Base-by-base conservation (phyloP, 2,329 filamentous ascomycete species). In the Tolypocladium tropicale region DNA sequence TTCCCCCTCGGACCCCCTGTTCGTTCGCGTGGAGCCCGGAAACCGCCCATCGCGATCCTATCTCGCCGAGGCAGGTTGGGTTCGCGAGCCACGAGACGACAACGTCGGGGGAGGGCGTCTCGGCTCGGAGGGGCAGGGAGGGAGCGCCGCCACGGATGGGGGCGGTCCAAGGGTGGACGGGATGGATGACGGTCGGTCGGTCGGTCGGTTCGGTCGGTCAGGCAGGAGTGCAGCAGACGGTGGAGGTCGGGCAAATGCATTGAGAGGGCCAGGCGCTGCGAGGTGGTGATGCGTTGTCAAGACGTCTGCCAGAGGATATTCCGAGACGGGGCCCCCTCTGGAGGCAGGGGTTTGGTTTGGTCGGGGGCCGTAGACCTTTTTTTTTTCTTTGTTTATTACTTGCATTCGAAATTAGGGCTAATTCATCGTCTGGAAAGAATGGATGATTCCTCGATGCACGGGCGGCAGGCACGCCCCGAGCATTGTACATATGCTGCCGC, bases 281-380 rank as follows among this genome's bases (percentile, higher is more conserved):
- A 39, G 39, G 53, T 55, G 71, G 67, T 75, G 75, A 78, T 78
- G 75, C 72, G 76, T 78, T 79, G 76, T 78, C 77, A 79, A 71
- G 65, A 67, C 64, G 61, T 65, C 59, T 59, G 61, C 69, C 67
- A 71, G 60, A 69, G 58, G 57, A 70, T 65, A 59, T 52, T 53
- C 64, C 66, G 65, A 68, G 53, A 59, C 36, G 57, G 46, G 46
- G 46, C 46, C n/a, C n/a, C n/a, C 10, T 21, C 46, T 7, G 28
- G 28, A 33, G 46, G 28, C 46, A 50, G 46, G 46, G 46, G 46
- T 50, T n/a, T n/a, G n/a, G n/a, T n/a, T n/a, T 9, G 46, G 23
- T 33, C 10, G 18, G 10, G 28, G 28, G 28, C 6, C 46, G 18
- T 30, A 18, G 7, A n/a, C 12, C 25, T 30, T 16, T 21, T 50